A percentile compares a stretch with the other conserved stretches of the same genome.
Evolutionary conservation across 441 rosid genomes (phyloP).

Genomic region (Bruguiera hainesii): DNA sequence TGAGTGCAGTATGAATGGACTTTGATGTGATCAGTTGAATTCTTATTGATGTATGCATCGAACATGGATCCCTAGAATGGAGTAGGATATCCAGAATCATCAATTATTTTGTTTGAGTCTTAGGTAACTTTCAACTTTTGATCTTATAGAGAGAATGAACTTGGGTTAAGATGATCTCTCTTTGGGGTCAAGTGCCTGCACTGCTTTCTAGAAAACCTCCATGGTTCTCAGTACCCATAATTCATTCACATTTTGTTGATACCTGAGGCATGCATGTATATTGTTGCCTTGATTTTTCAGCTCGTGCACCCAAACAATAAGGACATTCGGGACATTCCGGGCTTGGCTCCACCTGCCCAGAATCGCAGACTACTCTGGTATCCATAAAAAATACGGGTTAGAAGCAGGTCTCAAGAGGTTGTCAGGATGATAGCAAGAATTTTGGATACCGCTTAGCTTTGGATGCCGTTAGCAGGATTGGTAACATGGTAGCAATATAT

Average conservation of each 20-base stretch:
- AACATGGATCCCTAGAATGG: no score
- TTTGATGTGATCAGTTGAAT: no score
- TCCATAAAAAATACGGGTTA: slow-evolving; percentile 21
- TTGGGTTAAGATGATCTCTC: no score
- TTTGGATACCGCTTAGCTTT: slow-evolving; percentile 1
- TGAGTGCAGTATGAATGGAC: no score
- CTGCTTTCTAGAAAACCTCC: no score
- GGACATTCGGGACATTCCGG: slow-evolving; percentile 82
- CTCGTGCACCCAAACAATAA: slow-evolving; percentile 91
- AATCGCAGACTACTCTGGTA: slow-evolving; percentile 72
- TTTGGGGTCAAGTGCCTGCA: no score
- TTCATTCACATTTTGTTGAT: neutral
- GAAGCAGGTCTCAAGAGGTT: neutral
- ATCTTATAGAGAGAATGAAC: no score
- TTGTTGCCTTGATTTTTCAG: slow-evolving; percentile 32
- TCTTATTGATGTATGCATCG: no score
- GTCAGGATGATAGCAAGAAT: slow-evolving; percentile 2
- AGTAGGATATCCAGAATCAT: no score
- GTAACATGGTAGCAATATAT: slow-evolving; percentile 1
- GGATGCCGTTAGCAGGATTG: slow-evolving; percentile 10
- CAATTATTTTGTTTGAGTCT: no score
- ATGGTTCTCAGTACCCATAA: no score
- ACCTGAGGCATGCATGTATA: neutral
- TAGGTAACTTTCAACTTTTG: no score
- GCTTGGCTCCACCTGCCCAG: slow-evolving; percentile 89